Evolutionary conservation across 1,284 basidiomycete genomes (phyloP).

Genomic region (Termitomyces sp.): DNA sequence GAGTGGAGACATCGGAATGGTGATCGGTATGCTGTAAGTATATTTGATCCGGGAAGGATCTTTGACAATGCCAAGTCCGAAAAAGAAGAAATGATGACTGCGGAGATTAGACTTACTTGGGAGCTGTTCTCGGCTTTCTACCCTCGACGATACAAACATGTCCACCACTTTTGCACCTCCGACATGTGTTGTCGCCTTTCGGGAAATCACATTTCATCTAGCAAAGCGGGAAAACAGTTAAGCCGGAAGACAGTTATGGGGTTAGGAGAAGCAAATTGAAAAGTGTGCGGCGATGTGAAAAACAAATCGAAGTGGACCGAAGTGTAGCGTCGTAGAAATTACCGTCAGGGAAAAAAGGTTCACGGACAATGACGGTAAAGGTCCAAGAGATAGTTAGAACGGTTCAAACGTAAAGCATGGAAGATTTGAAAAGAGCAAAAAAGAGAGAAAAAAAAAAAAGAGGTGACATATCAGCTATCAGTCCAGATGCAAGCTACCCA

Average conservation of each 20-base stretch:
- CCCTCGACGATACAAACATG: constrained; percentile 77
- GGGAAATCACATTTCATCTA: constrained; percentile 83
- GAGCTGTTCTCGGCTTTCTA: constrained; percentile 66
- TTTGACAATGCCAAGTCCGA: constrained; percentile 13
- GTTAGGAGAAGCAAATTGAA: background rate
- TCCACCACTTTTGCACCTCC: constrained; percentile 61
- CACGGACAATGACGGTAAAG: constrained; percentile 6
- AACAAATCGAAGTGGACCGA: background rate
- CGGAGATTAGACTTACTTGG: constrained; percentile 57
- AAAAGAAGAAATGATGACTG: constrained; percentile 18
- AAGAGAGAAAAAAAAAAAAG: background rate
- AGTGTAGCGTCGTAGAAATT: background rate
- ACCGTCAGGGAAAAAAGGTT: background rate
- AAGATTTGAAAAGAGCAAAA: constrained; percentile 3
- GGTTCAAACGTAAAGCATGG: background rate
- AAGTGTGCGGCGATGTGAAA: background rate
- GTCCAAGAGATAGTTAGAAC: constrained; percentile 6
- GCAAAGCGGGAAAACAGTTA: constrained; percentile 6
- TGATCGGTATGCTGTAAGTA: background rate
- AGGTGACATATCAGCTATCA: constrained; percentile 12
- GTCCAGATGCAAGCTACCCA: constrained; percentile 1
- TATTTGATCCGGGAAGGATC: constrained; percentile 15
- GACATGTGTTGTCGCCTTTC: constrained; percentile 61
- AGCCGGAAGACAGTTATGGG: constrained; percentile 2
- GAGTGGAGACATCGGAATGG: constrained; percentile 10